These are phyloP conservation scores for Colletotrichum sp. DNA, from an alignment of 2,329 filamentous ascomycete species.

Conservation along the genomic window DNA sequence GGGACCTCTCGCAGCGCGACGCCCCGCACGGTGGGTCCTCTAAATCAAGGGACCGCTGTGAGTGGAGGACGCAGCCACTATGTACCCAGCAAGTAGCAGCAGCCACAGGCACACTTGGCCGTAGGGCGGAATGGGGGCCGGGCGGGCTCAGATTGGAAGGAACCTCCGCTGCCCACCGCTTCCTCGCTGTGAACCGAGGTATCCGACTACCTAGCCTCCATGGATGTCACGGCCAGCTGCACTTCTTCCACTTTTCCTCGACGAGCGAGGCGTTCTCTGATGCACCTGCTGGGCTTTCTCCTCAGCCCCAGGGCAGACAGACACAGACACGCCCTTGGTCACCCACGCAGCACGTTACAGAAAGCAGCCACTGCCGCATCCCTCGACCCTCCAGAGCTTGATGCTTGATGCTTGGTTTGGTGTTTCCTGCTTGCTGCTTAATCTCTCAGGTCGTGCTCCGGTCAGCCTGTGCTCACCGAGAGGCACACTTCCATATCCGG, in stretches of 20 bases:
- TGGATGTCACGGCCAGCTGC: neutral
- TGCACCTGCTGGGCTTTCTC: constrained; percentile 12
- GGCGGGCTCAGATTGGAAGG: neutral
- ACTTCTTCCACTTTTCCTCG: constrained; percentile 7
- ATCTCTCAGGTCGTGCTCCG: neutral
- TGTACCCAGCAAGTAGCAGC: neutral
- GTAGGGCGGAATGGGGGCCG: constrained; percentile 12
- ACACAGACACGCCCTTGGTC: neutral
- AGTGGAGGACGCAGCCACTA: neutral
- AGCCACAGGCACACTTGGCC: neutral
- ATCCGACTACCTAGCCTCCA: neutral
- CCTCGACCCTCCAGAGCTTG: neutral
- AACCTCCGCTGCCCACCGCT: neutral
- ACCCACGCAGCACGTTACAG: neutral
- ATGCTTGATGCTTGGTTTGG: neutral
- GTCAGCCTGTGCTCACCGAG: constrained; percentile 9
- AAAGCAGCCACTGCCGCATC: neutral
- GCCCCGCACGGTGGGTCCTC: neutral
- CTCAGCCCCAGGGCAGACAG: constrained; percentile 17
- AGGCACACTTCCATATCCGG: constrained; percentile 1
- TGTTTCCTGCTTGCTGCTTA: neutral
- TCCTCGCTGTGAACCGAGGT: neutral
- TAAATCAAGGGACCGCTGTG: neutral
- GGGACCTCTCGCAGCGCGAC: neutral
- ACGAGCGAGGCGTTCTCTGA: constrained; percentile 9